Conservation (phyloP, 106 monocot genomes). For the Acanthochlamys bracteata region DNA sequence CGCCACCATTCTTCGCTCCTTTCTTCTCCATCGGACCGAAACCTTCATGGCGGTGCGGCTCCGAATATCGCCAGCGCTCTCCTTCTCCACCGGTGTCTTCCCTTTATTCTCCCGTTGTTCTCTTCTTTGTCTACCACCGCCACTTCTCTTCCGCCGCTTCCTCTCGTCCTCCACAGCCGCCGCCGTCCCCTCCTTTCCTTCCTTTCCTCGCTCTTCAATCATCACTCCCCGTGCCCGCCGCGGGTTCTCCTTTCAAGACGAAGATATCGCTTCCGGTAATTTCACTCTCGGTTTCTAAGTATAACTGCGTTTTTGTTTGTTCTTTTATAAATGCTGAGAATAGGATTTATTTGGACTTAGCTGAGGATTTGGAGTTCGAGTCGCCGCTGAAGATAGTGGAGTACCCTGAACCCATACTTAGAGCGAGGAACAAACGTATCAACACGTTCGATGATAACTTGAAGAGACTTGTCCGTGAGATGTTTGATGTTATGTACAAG, state of each 20-base stretch:
- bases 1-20: too few relatives aligned
- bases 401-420: slow-evolving; percentile 80
- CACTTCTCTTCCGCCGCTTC: neutral
- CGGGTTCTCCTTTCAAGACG: slow-evolving; percentile 21
- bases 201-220: neutral
- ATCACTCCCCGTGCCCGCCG: slow-evolving; percentile 26
- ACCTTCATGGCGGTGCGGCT: slow-evolving; percentile 36
- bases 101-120: neutral
- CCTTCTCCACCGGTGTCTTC: slow-evolving; percentile 1
- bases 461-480: slow-evolving; percentile 60
- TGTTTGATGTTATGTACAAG: slow-evolving; percentile 99
- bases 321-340: neutral
- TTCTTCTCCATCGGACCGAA: too few relatives aligned
- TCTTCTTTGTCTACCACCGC: neutral
- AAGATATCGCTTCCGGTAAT: slow-evolving; percentile 32
- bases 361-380: slow-evolving; percentile 54
- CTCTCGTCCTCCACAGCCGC: neutral
- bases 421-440: slow-evolving; percentile 84
- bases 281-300: neutral
- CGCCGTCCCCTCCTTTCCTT: neutral
- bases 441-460: slow-evolving; percentile 74
- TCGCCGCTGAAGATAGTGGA: slow-evolving; percentile 72
- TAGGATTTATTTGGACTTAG: slow-evolving; percentile 16
- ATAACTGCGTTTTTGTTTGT: neutral
- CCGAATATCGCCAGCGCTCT: neutral